phyloP scores from a whole-genome alignment of 2,329 filamentous ascomycete species.

The Aspergillus unguis region DNA sequence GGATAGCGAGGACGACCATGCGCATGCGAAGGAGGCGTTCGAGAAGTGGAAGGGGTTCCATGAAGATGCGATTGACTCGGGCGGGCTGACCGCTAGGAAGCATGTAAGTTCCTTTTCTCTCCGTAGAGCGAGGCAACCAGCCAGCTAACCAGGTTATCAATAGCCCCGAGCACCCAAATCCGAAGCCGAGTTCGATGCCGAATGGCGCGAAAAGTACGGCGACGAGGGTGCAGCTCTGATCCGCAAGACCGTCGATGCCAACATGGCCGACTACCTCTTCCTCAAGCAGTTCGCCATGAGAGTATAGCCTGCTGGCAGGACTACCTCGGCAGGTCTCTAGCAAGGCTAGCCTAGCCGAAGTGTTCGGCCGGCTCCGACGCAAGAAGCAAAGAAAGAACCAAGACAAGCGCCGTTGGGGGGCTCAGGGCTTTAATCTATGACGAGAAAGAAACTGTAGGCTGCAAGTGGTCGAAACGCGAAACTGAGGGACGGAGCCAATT shows the following conservation, averaged over 20 bases:
- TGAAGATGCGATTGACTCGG: constrained; percentile 86
- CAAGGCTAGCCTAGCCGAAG: background rate
- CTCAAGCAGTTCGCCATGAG: constrained; percentile 64
- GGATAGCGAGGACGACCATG: constrained; percentile 70
- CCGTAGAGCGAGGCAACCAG: background rate
- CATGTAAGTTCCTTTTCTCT: constrained; percentile 36
- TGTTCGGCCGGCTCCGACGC: background rate
- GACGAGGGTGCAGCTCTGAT: constrained; percentile 58
- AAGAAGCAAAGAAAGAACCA: background rate
- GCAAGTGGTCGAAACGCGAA: background rate
- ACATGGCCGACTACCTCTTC: constrained; percentile 61
- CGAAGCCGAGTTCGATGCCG: constrained; percentile 56
- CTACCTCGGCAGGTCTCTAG: background rate
- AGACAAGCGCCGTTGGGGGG: background rate
- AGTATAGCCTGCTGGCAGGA: constrained; percentile 26
- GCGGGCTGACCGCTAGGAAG: constrained; percentile 62
- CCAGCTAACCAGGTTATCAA: constrained; percentile 17
- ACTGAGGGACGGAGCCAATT: background rate
- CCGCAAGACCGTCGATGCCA: constrained; percentile 56
- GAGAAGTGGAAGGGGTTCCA: constrained; percentile 98
- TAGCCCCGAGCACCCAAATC: constrained; percentile 34
- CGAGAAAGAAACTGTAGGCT: constrained; percentile 6
- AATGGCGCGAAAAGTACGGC: constrained; percentile 62
- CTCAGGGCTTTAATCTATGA: background rate
- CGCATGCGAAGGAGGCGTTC: constrained; percentile 69